Percentiles rank a stretch among this genome's conserved stretches.
These are phyloP conservation scores for Aspergillus bridgeri DNA, from an alignment of 495 filamentous ascomycete genomes.

Conservation along the genomic window DNA sequence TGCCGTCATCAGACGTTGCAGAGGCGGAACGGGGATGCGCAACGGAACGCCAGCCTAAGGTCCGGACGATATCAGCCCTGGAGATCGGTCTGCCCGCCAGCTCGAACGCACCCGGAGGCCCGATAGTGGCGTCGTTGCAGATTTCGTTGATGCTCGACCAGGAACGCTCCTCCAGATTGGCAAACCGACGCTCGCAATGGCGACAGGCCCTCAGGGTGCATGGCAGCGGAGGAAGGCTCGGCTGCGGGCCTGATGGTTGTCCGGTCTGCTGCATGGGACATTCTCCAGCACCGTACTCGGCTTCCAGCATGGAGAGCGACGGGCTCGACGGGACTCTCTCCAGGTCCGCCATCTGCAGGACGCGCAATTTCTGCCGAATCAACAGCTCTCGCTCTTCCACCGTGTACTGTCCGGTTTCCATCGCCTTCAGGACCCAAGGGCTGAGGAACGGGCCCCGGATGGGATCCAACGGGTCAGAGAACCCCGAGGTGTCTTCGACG, in stretches of 20 bases:
- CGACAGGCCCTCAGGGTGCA: conserved; percentile 54
- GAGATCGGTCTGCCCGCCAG: conserved; percentile 10
- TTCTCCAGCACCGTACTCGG: conserved; percentile 3
- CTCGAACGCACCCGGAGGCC: conserved; percentile 14
- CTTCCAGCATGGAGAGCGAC: conserved; percentile 7
- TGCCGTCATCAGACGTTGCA: background rate
- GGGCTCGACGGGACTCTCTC: conserved; percentile 8
- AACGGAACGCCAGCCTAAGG: conserved; percentile 8
- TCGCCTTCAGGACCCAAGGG: conserved; percentile 38
- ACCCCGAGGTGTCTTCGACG: conserved; percentile 47
- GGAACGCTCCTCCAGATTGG: conserved; percentile 38
- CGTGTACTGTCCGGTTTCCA: conserved; percentile 51
- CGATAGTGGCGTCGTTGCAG: conserved; percentile 21
- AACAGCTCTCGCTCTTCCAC: conserved; percentile 41
- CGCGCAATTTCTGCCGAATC: conserved; percentile 34
- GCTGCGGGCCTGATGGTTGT: background rate
- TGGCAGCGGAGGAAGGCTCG: conserved; percentile 16
- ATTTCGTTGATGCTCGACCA: conserved; percentile 50
- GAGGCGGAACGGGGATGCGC: background rate
- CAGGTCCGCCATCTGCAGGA: conserved; percentile 24
- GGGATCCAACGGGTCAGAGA: conserved; percentile 16
- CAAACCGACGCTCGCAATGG: conserved; percentile 35
- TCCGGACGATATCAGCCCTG: conserved; percentile 9
- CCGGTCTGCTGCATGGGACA: background rate
- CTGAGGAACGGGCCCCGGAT: conserved; percentile 33